Evolutionary conservation across 1,284 basidiomycete genomes (phyloP), one percentile per base, ranked within the genome.

Genomic region (Gymnopus androsaceus): DNA sequence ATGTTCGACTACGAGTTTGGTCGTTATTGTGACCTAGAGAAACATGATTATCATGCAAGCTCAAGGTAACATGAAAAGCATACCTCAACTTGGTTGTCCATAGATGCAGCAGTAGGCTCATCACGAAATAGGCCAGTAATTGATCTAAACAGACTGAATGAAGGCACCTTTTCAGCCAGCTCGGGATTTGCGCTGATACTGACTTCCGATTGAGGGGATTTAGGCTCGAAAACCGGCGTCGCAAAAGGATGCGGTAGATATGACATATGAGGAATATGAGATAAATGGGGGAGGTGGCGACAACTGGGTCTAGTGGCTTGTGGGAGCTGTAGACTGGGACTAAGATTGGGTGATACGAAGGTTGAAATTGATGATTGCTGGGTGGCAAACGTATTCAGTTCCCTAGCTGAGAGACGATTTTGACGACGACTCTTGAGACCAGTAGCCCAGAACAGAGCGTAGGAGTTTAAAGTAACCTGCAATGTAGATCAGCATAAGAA

Each of bases 371-470:
- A 9, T 12, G 27, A 21, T 12, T 38, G 12, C 48, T 38, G 23
- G 36, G 21, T 38, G 23, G 55, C 37, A 45, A 37, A 19, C 40
- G 23, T 42, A 14, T 42, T 42, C 19, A 57, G 28, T 27, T 57
- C 51, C 31, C 48, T 57, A 27, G 38, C 28, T 30, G 6, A 14
- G 7, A 14, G 7, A 14, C 40, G 40, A 21, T 46, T 49, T 37
- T 37, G 46, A 27, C 36, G 45, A 36, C 45, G 33, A 12, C 25
- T 51, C 33, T 40, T 42, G 15, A 40, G 30, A 3, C 36, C 25
- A 17, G 69, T 67, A 11, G 68, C 66, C 62, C 65, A 68, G 57
- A 63, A 71, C 9, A 72, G 45, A 11, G 69, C 69, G 21, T 67
- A 51, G 3, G 70, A 67, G 55, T 72, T 72, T 48, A 70, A 48